Percentiles rank a stretch among this genome's conserved stretches.
These are phyloP conservation scores for Trametes cingulata DNA, from an alignment of 768 basidiomycete genomes.

Conservation along the genomic window DNA sequence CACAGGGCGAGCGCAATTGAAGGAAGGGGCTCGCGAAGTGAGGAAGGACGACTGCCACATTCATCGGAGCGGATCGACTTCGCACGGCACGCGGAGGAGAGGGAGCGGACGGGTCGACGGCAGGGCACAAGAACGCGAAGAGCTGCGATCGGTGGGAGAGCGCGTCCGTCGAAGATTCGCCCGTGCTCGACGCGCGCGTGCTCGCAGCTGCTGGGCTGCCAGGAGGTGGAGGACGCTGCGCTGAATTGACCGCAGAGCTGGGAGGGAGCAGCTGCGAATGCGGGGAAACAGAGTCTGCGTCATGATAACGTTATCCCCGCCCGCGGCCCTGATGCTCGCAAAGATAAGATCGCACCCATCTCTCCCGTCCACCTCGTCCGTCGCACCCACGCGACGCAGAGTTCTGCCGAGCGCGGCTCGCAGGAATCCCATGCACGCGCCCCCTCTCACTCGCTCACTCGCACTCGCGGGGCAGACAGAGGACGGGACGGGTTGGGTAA, in stretches of 20 bases:
- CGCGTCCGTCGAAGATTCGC: neutral
- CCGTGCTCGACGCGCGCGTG: neutral
- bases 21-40: neutral
- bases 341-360: slow-evolving; percentile 19
- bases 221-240: no score
- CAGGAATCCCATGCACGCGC: slow-evolving; percentile 2
- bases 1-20: neutral
- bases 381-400: neutral
- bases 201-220: neutral
- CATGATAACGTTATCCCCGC: slow-evolving; percentile 21
- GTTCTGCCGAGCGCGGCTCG: neutral
- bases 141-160: slow-evolving; percentile 12
- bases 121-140: neutral
- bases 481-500: neutral
- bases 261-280: slow-evolving; percentile 3
- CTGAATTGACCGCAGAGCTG: no score
- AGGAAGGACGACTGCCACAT: neutral
- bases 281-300: slow-evolving; percentile 22
- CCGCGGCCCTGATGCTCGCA: slow-evolving; percentile 10
- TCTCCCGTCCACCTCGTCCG: neutral
- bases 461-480: neutral
- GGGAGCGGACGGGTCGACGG: neutral
- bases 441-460: neutral
- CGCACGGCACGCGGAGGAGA: neutral
- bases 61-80: slow-evolving; percentile 14